Base-by-base conservation (phyloP, 2,329 filamentous ascomycete genomes). In the Alternaria sp. region DNA sequence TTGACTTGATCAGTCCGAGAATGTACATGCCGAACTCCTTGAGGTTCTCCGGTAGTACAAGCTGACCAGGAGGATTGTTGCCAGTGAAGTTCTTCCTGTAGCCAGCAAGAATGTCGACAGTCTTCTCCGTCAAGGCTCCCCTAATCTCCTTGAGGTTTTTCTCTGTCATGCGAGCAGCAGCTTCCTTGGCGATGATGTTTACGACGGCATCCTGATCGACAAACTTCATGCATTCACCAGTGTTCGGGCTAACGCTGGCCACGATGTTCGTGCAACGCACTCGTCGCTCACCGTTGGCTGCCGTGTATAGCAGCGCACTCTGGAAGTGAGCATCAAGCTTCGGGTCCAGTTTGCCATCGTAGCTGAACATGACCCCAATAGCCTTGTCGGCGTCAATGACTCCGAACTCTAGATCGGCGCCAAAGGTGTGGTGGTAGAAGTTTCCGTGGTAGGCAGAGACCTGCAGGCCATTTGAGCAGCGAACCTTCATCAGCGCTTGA, bases 261-360 rank as follows among this genome's bases (percentile, higher is more conserved):
- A 99, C 95, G 25, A 96, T 86, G 77, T 99, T 99, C 76, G 90
- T 93, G 81, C 96, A 99, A 62, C 96, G 87, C 52, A 99, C 96
- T 57, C 96, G 88, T 52, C 96, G 90, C 81, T 99, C 90, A 5
- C 96, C 96, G 54, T 87, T 90, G 5, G 93, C 92, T 5, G 95
- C 96, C 1, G 96, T 99, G 82, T 99, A 99, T 2, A 99, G 87
- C 3, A 99, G 84, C 2, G 96, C 96, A 21, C 92, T 93, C 79
- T 99, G 96, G 86, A 99, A 99, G 81, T 99, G 96, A 8, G 95
- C 95, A 80, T 99, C 96, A 21, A 98, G 86, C 81, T 97, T 97
- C 5, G 93, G 85, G 80, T 99, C 96, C n/a, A 99, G 88, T 81
- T 98, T 98, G 63, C 96, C 96, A 76, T 99, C 96, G 79, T 99